These are phyloP conservation scores for Nitzschia palea DNA, from an alignment of 108 stramenopile genomes.

Conservation along the genomic window DNA sequence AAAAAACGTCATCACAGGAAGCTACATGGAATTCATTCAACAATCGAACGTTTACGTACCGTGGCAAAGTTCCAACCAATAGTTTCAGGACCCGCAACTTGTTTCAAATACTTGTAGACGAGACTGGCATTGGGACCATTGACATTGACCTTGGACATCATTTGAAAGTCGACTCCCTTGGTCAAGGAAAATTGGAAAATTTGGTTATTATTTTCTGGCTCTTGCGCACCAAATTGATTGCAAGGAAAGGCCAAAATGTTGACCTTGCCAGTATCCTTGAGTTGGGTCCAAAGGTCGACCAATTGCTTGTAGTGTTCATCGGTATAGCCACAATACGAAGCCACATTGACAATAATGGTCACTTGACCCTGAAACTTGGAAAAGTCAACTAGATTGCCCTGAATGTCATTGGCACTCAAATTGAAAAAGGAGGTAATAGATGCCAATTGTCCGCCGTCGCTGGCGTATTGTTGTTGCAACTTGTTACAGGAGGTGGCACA, in stretches of 20 bases:
- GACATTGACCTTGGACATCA: conserved; percentile 90
- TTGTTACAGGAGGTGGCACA: conserved; percentile 39
- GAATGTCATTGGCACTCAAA: conserved; percentile 74
- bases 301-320: conserved; percentile 77
- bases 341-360: conserved; percentile 79
- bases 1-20: too few relatives aligned
- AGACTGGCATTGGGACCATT: conserved; percentile 64
- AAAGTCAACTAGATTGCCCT: conserved; percentile 59
- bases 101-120: conserved; percentile 79
- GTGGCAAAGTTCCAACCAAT: conserved; percentile 84
- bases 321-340: conserved; percentile 81
- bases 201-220: conserved; percentile 59
- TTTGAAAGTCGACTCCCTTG: conserved; percentile 77
- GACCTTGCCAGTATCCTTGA: conserved; percentile 34
- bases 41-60: too few relatives aligned
- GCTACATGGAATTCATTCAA: too few relatives aligned
- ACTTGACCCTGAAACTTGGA: conserved; percentile 67
- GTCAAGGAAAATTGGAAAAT: conserved; percentile 61
- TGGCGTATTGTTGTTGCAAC: conserved; percentile 10
- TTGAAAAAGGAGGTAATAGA: conserved; percentile 75
- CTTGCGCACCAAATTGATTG: conserved; percentile 87
- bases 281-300: conserved; percentile 44
- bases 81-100: conserved; percentile 45
- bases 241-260: conserved; percentile 68
- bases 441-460: conserved; percentile 42